Percentiles rank a stretch among this genome's conserved stretches.
These are phyloP conservation scores for Vigna mungo DNA, from an alignment of 306 rosid species.

Conservation along the genomic window DNA sequence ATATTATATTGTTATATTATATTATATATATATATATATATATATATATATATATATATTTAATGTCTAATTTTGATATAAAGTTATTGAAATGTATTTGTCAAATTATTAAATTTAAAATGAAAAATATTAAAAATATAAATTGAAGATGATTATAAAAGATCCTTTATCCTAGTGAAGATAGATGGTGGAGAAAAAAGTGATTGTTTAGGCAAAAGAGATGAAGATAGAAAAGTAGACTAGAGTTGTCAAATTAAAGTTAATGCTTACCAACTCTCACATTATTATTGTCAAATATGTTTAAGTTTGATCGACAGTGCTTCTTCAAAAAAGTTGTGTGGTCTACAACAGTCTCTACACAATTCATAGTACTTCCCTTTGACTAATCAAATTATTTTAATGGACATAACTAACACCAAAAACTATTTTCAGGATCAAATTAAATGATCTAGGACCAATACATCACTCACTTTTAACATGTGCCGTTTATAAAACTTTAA, in stretches of 20 bases:
- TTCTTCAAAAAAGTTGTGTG: constrained; percentile 24
- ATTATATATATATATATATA: too few species aligned
- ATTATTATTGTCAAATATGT: neutral
- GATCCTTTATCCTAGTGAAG: neutral
- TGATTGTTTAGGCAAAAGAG: constrained; percentile 22
- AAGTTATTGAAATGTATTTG: too few species aligned
- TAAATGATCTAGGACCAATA: constrained; percentile 33
- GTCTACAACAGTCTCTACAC: neutral
- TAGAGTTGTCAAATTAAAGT: constrained; percentile 19
- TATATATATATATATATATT: too few species aligned
- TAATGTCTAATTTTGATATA: too few species aligned
- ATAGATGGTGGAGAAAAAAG: constrained; percentile 24
- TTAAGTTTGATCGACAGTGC: constrained; percentile 4
- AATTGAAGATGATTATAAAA: too few species aligned
- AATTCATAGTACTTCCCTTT: constrained; percentile 1
- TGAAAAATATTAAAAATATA: too few species aligned
- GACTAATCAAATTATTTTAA: constrained; percentile 29
- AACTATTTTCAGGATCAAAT: constrained; percentile 23
- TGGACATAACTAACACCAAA: constrained; percentile 28
- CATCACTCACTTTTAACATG: constrained; percentile 7
- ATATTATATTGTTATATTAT: too few species aligned
- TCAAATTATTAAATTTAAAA: too few species aligned
- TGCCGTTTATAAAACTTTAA: neutral
- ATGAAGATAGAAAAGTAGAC: neutral
- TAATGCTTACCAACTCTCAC: neutral